Evolutionary conservation across 495 filamentous ascomycete genomes (phyloP), one percentile per base, ranked within the genome.

Genomic region (Neurospora discreta): DNA sequence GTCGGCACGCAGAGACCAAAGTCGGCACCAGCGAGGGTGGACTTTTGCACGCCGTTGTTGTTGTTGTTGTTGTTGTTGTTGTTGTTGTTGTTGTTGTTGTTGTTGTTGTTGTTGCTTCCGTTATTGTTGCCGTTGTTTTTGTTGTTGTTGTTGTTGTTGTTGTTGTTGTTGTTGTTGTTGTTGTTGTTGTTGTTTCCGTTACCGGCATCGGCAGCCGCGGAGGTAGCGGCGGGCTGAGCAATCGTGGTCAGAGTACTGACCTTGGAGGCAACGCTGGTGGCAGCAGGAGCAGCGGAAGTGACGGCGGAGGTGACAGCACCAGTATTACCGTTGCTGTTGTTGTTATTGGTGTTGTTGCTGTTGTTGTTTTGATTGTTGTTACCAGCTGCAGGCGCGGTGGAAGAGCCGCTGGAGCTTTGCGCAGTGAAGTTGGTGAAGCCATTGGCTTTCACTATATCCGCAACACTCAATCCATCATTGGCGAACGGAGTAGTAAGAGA

Each of bases 361-460:
- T 43, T 44, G 38, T 20, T 30, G 16, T 36, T 46, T 3, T 39
- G n/a, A 18, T 39, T 39, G 39, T 20, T 70, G n/a, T 33, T 69
- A 60, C 39, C 68, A 39, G 68, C 71, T 42, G 76, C 52, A 52
- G 77, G 70, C 33, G 75, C 13, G 43, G 78, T 69, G 15, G 75
- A 76, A 30, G 73, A 60, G n/a, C 78, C 77, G 52, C 78, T 75
- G 40, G 75, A 74, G 23, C 77, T 80, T 71, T 87, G 82, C 8
- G 76, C 70, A 30, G 87, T 88, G 71, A 89, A 87, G 78, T 86
- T 87, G 58, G 79, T 79, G 76, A 88, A 87, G n/a, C 89, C 89
- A 36, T 85, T 79, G 18, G 81, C 82, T 11, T 72, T 58, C 72
- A 86, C 81, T 67, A 90, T 72, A 52, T 90, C 83, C 60, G 88